Evolutionary conservation across 2,329 filamentous ascomycete species (phyloP), one percentile per base, ranked within the genome.

Genomic region (Talaromyces sp.): DNA sequence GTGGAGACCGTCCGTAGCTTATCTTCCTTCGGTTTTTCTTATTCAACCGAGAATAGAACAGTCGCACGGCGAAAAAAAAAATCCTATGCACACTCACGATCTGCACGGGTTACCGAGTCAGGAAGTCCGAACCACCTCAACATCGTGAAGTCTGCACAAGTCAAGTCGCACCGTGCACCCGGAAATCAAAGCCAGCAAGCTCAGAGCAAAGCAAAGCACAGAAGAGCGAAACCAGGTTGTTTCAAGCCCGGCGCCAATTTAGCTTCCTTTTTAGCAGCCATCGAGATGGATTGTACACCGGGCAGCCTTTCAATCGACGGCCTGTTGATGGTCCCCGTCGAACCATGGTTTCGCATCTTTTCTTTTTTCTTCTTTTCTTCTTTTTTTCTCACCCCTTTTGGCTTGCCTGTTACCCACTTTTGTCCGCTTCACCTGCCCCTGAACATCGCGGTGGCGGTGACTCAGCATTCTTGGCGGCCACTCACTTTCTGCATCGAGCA

Each of bases 91-190:
- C 49, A 54, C 60, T 63, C 56, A 63, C 58, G 62, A 64, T 64
- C 62, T 47, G 56, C 56, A 54, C 62, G 62, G 62, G 55, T 63
- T 64, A 57, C 62, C 53, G 42, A 27, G 47, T 55, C 42, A 22
- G 62, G 62, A 63, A 63, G 53, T 60, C 60, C 58, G 62, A 60
- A 57, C 45, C 47, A 47, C 62, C 51, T 64, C 61, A 63, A 41
- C 49, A 44, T 45, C 46, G 46, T 49, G 46, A 49, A 32, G 22
- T 29, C 8, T 32, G 29, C 32, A 32, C 44, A 46, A 35, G 43
- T 29, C 36, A 40, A 16, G 46, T 35, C 14, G 44, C 13, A 47
- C 44, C 32, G 32, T 37, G 44, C 44, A 39, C 24, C 16, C 9
- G 10, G 16, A 33, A 33, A 17, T 8, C 9, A 5, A 9, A 27